Percentiles rank a stretch among this genome's conserved stretches.
Conservation (phyloP, 2,329 filamentous ascomycete species). For the Aspergillus sp. region DNA sequence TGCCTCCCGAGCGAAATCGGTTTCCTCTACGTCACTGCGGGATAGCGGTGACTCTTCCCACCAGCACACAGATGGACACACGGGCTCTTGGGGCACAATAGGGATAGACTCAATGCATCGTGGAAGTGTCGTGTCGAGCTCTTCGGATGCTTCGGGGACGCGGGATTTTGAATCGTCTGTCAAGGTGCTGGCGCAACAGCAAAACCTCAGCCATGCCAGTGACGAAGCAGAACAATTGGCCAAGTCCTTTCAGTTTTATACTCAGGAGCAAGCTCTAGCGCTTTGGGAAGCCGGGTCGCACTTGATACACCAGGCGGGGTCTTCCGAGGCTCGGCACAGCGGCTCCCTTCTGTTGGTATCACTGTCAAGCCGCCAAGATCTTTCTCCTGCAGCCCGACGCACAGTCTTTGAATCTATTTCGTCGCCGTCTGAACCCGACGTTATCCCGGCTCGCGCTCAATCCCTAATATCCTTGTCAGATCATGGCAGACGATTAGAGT, state of each 20-base stretch:
- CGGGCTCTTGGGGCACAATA: constrained; percentile 31
- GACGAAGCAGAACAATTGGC: constrained; percentile 40
- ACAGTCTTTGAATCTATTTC: constrained; percentile 38
- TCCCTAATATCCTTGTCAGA: constrained; percentile 43
- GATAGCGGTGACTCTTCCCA: constrained; percentile 32
- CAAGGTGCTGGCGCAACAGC: constrained; percentile 33
- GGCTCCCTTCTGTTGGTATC: constrained; percentile 38
- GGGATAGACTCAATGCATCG: constrained; percentile 45
- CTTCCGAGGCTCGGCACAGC: constrained; percentile 36
- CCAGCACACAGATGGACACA: constrained; percentile 34
- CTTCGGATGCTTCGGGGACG: constrained; percentile 37
- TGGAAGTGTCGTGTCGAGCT: constrained; percentile 38
- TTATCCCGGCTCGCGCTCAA: constrained; percentile 39
- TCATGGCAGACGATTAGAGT: constrained; percentile 44
- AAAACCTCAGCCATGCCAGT: constrained; percentile 34
- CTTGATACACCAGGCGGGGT: constrained; percentile 36
- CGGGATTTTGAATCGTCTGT: constrained; percentile 41
- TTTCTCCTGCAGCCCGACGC: constrained; percentile 35
- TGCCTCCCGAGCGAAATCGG: constrained; percentile 38
- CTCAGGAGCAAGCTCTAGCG: constrained; percentile 39
- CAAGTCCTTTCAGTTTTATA: constrained; percentile 36
- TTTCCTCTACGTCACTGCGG: constrained; percentile 34
- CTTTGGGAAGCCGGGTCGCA: constrained; percentile 42
- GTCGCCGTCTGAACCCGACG: constrained; percentile 33
- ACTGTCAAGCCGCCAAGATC: constrained; percentile 39